These are phyloP conservation scores for Solanum stenotomum DNA, from an alignment of 257 asterid species.

Conservation along the genomic window DNA sequence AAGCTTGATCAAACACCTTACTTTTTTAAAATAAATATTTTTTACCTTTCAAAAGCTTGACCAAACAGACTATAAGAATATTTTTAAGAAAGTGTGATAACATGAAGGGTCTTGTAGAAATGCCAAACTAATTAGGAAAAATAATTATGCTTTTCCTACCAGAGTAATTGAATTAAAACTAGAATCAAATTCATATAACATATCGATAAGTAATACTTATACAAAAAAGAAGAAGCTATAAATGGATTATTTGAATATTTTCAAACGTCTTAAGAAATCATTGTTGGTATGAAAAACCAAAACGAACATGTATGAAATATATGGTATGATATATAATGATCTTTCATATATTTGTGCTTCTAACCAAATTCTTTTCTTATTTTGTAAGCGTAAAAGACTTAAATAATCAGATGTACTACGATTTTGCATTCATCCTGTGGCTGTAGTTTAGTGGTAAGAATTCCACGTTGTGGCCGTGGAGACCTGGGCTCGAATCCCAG, in stretches of 20 bases:
- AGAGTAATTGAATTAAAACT: not conserved
- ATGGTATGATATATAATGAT: not conserved
- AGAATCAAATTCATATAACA: not conserved
- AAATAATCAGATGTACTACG: too few relatives aligned
- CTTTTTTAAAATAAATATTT: too few relatives aligned
- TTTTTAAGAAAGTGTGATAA: too few relatives aligned
- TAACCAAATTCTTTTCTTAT: not conserved
- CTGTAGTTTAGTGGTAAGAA: conserved; percentile 98
- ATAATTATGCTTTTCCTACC: not conserved
- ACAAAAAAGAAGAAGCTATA: too few relatives aligned
- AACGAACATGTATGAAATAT: not conserved
- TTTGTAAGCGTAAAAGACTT: not conserved
- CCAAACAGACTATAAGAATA: not conserved
- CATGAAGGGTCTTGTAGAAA: not conserved
- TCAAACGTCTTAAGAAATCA: not conserved
- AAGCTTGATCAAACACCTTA: too few relatives aligned
- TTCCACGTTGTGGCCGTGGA: conserved; percentile 99
- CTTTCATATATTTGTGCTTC: not conserved
- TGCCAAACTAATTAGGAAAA: not conserved
- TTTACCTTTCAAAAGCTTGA: not conserved
- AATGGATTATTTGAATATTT: not conserved
- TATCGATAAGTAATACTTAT: not conserved
- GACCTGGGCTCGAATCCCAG: conserved; percentile 99
- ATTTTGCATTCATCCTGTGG: conserved; percentile 22
- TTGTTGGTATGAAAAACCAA: not conserved